A percentile compares a stretch with the other conserved stretches of the same genome.
Evolutionary conservation across 495 filamentous ascomycete genomes (phyloP).

Genomic region (Penicillium coffeae): DNA sequence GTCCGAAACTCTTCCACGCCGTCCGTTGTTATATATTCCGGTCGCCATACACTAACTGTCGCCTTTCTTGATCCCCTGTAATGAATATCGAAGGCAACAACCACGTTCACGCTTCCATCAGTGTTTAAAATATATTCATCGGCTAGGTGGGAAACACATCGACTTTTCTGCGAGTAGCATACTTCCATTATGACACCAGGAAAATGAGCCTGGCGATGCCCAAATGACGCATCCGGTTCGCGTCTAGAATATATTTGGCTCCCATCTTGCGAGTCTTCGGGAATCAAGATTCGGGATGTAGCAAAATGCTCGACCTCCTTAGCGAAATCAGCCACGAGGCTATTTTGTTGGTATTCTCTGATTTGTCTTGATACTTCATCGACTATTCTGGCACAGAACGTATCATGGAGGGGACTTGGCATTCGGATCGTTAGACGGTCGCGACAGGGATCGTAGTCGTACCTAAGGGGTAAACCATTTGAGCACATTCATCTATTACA

Average conservation of each 20-base stretch:
- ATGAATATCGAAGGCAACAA: conserved; percentile 29
- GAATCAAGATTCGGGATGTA: no score
- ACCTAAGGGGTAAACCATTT: conserved; percentile 9
- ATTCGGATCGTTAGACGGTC: conserved; percentile 17
- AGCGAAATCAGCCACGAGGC: no score
- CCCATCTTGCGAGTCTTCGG: no score
- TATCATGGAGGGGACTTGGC: conserved; percentile 17
- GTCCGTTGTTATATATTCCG: conserved; percentile 3
- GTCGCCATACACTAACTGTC: conserved; percentile 16
- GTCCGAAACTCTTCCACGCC: conserved; percentile 11
- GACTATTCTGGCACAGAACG: conserved; percentile 13
- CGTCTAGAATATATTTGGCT: no score
- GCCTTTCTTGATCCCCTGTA: conserved; percentile 16
- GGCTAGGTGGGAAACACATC: conserved; percentile 22
- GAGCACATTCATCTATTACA: conserved; percentile 2
- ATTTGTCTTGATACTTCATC: conserved; percentile 10
- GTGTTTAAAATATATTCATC: conserved; percentile 31
- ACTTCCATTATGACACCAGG: no score
- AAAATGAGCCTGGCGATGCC: no score
- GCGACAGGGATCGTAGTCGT: conserved; percentile 15
- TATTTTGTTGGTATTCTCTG: background rate
- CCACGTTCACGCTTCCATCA: conserved; percentile 23
- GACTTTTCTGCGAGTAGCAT: conserved; percentile 32
- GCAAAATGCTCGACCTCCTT: no score
- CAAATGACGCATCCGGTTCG: no score